Evolutionary conservation across 2,329 filamentous ascomycete species (phyloP).

Genomic region (Pseudogymnoascus sp.): DNA sequence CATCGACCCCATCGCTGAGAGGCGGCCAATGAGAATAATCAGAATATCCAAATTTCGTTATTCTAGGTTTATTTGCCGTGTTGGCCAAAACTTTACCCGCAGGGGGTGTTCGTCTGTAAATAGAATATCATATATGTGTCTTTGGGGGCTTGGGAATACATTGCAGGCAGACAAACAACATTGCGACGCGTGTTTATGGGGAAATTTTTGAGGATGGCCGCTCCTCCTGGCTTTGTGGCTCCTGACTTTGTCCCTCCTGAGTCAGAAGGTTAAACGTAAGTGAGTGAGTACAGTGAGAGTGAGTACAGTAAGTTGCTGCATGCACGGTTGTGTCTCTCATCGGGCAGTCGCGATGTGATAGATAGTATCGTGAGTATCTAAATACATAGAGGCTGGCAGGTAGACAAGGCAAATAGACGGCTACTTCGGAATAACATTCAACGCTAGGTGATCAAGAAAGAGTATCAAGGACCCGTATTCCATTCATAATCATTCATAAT

Average conservation of each 20-base stretch:
- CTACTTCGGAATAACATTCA: background rate
- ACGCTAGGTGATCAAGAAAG: background rate
- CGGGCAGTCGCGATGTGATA: background rate
- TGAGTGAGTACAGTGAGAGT: background rate
- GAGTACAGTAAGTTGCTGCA: background rate
- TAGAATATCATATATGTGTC: conserved; percentile 3
- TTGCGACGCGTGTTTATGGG: background rate
- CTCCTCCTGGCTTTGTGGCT: background rate
- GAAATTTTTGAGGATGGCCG: background rate
- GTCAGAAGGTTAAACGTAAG: background rate
- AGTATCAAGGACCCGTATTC: background rate
- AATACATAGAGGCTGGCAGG: background rate
- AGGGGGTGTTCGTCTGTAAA: background rate
- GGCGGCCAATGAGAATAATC: conserved; percentile 1
- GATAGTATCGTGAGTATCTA: background rate
- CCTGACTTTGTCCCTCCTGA: background rate
- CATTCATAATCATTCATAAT: background rate
- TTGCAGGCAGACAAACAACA: background rate
- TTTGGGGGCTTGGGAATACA: background rate
- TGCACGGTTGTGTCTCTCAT: background rate
- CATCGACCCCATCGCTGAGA: background rate
- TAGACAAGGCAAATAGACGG: background rate
- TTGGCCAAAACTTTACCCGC: background rate
- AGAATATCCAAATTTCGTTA: background rate
- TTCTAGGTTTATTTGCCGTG: background rate